Evolutionary conservation across 257 asterid genomes (phyloP).

Genomic region (Solanum chiquidenum): DNA sequence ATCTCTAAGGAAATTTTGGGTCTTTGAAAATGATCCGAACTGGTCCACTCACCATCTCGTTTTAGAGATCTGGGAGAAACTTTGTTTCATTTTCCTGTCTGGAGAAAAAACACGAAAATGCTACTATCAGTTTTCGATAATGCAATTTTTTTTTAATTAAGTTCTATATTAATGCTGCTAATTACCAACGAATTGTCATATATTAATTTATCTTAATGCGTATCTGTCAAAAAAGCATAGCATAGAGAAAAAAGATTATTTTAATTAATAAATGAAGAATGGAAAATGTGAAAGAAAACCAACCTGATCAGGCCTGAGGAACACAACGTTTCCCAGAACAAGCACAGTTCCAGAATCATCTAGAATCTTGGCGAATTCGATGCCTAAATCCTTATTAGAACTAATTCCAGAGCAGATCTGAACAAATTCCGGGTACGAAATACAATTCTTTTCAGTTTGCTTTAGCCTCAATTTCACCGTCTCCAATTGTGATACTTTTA

Average conservation of each 20-base stretch:
- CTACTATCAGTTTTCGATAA: neutral
- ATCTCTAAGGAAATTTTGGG: neutral
- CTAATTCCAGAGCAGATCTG: slow-evolving; percentile 7
- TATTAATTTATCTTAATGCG: neutral
- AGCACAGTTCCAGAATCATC: slow-evolving; percentile 14
- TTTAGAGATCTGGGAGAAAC: slow-evolving; percentile 1
- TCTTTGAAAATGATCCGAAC: neutral
- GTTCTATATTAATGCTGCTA: neutral
- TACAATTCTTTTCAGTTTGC: neutral
- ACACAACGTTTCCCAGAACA: slow-evolving; percentile 12
- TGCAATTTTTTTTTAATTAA: no score
- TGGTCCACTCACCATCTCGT: slow-evolving; percentile 7
- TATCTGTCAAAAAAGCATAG: neutral
- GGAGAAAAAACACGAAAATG: slow-evolving; percentile 1
- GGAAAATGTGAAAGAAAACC: neutral
- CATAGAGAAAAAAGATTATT: neutral
- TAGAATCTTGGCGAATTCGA: slow-evolving; percentile 4
- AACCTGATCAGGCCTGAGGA: slow-evolving; percentile 16
- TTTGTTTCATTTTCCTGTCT: slow-evolving; percentile 4
- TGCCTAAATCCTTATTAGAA: neutral
- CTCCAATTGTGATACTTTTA: slow-evolving; percentile 7
- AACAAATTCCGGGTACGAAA: slow-evolving; percentile 7
- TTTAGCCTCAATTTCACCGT: slow-evolving; percentile 1
- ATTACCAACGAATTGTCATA: neutral
- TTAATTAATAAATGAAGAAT: neutral